These are phyloP conservation scores for Leptosphaerulina australis DNA, from an alignment of 2,329 filamentous ascomycete species.

Conservation along the genomic window DNA sequence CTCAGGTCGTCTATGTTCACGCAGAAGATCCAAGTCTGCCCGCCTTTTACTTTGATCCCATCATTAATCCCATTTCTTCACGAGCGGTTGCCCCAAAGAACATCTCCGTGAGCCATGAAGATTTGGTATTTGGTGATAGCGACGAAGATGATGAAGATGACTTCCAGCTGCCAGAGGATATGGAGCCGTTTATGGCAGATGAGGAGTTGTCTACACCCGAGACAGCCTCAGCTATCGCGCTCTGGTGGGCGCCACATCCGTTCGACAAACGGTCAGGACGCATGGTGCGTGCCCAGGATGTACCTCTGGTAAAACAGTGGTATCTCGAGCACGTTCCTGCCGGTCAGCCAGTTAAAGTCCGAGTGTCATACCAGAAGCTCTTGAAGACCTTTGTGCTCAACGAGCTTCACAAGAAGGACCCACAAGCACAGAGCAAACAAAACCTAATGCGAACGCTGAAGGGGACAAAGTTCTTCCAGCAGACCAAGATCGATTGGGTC, in stretches of 20 bases:
- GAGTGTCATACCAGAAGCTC: constrained; percentile 97
- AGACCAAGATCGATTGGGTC: constrained; percentile 99
- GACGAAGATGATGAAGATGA: constrained; percentile 82
- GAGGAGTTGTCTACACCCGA: constrained; percentile 89
- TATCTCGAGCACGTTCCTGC: constrained; percentile 94
- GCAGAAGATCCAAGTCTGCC: constrained; percentile 88
- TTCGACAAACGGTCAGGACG: constrained; percentile 92
- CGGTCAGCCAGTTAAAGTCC: constrained; percentile 91
- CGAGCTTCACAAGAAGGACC: constrained; percentile 92
- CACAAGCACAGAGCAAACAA: constrained; percentile 95
- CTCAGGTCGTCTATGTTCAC: constrained; percentile 88
- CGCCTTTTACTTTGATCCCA: constrained; percentile 97
- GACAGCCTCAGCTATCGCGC: constrained; percentile 85
- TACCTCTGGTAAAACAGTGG: constrained; percentile 96
- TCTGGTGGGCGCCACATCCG: constrained; percentile 98
- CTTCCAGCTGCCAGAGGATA: constrained; percentile 78
- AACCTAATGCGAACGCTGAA: constrained; percentile 88
- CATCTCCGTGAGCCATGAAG: constrained; percentile 87
- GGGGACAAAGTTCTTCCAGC: constrained; percentile 98
- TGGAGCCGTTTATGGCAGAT: constrained; percentile 87
- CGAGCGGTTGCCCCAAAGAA: constrained; percentile 94
- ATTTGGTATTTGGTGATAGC: constrained; percentile 85
- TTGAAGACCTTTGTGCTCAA: constrained; percentile 96
- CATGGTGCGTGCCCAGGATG: constrained; percentile 97
- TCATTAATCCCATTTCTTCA: constrained; percentile 96